Base-by-base conservation (phyloP, 805 yeast genomes). In the Candida suzukii region DNA sequence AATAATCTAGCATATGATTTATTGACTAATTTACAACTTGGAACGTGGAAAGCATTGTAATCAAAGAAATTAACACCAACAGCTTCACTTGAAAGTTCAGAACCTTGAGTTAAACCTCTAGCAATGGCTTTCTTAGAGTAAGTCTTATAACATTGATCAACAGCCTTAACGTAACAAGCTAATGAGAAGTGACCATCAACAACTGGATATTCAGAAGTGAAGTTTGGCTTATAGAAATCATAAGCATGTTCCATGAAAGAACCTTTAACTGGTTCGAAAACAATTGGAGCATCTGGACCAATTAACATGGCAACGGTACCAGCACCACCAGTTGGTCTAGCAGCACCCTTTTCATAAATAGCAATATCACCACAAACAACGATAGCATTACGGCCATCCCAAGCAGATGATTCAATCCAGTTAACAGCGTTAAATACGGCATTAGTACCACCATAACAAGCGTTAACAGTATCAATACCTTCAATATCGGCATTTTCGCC, bases 301-400 rank as follows among this genome's bases (percentile, higher is more conserved):
- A 93, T 86, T 62, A 85, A 78, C 60, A 93, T 56, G 35, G 99
- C 99, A 46, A 91, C 95, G 37, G 95, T 75, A 62, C 99, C 99
- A 41, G 95, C 97, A 71, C 99, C 99, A 65, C 99, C 99, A 41
- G 99, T 93, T 60, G 99, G 99, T 75, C 99, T 83, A 43, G 99
- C 99, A 30, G 95, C 83, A 63, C 99, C 99, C 70, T 90, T 78
- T 56, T 90, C 88, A 68, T 93, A 93, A 53, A 93, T 82, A 59
- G 99, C 99, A 64, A 93, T 93, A 67, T 93, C 99, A 67, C 97
- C 98, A 61, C 93, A 81, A 19, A 91, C 96, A 42, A 91, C 99
- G 56, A 93, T 78, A 42, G 98, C 98, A 58, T 91, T 88, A 66
- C 98, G 80, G 49, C 99, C 99, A 60, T 93, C 99, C 99, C 99